A percentile compares a stretch with the other conserved stretches of the same genome.
Conservation (phyloP, 768 basidiomycete genomes). For the Infundibulicybe gibba region DNA sequence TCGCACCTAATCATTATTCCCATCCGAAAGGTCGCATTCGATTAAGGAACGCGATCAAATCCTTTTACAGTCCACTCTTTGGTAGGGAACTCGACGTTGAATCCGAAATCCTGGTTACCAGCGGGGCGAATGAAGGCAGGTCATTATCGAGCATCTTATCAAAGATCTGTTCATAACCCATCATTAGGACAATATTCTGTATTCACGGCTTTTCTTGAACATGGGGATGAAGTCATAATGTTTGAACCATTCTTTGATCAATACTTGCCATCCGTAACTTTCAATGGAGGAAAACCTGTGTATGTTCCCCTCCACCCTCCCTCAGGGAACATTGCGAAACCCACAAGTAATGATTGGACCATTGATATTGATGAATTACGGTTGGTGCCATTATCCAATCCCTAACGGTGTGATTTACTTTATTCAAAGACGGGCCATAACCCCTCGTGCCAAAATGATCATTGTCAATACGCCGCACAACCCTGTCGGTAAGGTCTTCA, state of each 20-base stretch:
- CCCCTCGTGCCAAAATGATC: conserved; percentile 89
- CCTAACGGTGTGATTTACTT: neutral
- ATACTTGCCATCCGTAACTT: conserved; percentile 87
- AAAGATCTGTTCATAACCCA: neutral
- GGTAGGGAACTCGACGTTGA: conserved; percentile 76
- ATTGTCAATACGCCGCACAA: conserved; percentile 97
- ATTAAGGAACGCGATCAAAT: conserved; percentile 83
- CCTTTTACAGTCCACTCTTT: conserved; percentile 69
- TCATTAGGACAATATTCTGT: conserved; percentile 86
- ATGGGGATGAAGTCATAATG: conserved; percentile 96
- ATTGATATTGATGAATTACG: conserved; percentile 88
- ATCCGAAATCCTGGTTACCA: conserved; percentile 88
- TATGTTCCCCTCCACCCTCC: conserved; percentile 96
- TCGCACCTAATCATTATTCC: conserved; percentile 81
- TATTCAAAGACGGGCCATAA: conserved; percentile 64
- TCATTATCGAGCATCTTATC: neutral
- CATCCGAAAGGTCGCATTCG: conserved; percentile 88
- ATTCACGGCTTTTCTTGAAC: conserved; percentile 86
- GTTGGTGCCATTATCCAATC: conserved; percentile 28
- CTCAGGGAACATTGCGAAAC: conserved; percentile 34
- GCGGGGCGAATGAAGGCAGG: conserved; percentile 94
- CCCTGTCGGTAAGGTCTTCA: conserved; percentile 97
- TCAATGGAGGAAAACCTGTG: conserved; percentile 91
- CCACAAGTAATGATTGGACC: conserved; percentile 78
- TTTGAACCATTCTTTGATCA: conserved; percentile 99